Percentiles rank a stretch among this genome's conserved stretches.
These are phyloP conservation scores for Solanum pimpinellifolium DNA, from an alignment of 257 asterid genomes.

Conservation along the genomic window DNA sequence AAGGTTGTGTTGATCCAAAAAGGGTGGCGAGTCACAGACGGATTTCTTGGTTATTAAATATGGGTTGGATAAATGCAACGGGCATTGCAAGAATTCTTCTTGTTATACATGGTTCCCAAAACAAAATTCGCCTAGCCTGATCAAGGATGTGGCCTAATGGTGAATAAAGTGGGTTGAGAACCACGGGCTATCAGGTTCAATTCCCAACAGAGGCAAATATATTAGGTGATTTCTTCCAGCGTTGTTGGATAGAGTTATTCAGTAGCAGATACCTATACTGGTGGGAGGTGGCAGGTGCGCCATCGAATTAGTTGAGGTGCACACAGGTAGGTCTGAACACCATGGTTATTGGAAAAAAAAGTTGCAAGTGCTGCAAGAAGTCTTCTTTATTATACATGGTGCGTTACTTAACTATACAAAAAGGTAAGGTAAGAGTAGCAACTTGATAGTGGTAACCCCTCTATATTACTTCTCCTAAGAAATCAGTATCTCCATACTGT, in stretches of 20 bases:
- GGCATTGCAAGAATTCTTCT: background rate
- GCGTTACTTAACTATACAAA: background rate
- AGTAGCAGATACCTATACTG: background rate
- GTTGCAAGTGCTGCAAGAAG: background rate
- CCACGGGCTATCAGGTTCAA: background rate
- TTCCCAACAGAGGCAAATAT: background rate
- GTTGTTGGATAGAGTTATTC: background rate
- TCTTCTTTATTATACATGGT: background rate
- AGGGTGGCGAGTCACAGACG: no score
- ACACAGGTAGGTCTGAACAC: background rate
- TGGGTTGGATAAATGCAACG: background rate
- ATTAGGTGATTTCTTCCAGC: background rate
- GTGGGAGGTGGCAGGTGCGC: background rate
- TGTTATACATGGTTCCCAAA: background rate
- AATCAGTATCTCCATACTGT: background rate
- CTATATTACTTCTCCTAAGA: background rate
- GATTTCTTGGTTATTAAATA: no score
- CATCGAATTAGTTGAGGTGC: background rate
- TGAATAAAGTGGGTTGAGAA: background rate
- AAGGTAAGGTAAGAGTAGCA: background rate
- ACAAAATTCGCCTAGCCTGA: background rate
- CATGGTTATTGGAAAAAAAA: background rate
- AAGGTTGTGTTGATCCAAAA: no score
- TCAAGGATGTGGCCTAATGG: background rate
- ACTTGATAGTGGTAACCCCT: background rate